Base-by-base conservation (phyloP, 176 grass and related monocot species). In the Dendrocalamus sinicus region DNA sequence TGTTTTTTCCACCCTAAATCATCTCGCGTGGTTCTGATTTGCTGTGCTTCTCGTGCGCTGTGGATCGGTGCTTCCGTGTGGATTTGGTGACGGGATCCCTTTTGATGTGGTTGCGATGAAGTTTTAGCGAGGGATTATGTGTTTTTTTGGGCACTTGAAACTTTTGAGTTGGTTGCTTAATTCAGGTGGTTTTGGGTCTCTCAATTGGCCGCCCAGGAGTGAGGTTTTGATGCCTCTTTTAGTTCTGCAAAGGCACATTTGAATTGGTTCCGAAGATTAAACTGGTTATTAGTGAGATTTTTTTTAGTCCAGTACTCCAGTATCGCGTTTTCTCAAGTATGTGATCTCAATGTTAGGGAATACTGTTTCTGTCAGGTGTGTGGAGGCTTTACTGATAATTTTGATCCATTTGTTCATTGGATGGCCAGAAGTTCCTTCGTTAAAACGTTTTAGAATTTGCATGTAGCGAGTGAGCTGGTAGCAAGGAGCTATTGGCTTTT, bases 51-150 rank as follows among this genome's bases (percentile, higher is more conserved):
- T 15, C 8, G 19, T 45, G 19, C 22, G 30, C 4, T 66, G 48
- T 40, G 51, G 82, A 43, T 37, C 51, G 10, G 62, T 71, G 37
- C 63, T 85, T 73, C 20, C 50, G 28, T 32, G 62, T 48, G 58
- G 47, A 60, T 62, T 82, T 71, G 52, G 43, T 61, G 75, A 28
- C 6, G 10, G 28, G 55, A 79, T 72, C 41, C 65, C 23, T 66
- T 85, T 85, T 39, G 23, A 62, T 50, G 67, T 37, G 40, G 55
- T n/a, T 52, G 24, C 16, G 28, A 79, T 58, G 67, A 26, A 55
- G 54, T 62, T 72, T 79, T 86, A 48, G 7, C 12, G 0, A 24
- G 5, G 1, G 41, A 50, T 79, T 63, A 24, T 7, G 43, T 70
- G 22, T 11, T 58, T 12, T 60, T 62, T 12, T n/a, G 35, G 22